These are phyloP conservation scores for Dentipellis fragilis DNA, from an alignment of 768 basidiomycete species.

Conservation along the genomic window DNA sequence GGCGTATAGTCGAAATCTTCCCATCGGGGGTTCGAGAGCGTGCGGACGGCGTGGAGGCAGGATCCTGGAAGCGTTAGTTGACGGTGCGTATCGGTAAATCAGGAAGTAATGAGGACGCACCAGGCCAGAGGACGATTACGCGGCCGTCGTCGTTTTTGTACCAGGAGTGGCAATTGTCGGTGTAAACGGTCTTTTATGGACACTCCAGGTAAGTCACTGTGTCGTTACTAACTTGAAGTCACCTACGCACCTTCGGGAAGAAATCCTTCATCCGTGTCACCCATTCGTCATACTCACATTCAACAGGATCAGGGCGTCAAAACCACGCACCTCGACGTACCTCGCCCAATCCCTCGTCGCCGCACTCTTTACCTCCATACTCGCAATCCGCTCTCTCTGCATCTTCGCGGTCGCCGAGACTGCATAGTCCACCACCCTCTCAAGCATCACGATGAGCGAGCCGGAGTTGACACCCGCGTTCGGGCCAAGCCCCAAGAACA, in stretches of 20 bases:
- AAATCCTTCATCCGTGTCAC: no score
- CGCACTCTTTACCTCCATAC: conserved; percentile 17
- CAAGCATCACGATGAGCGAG: conserved; percentile 17
- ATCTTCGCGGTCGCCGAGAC: conserved; percentile 19
- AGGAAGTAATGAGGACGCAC: not conserved
- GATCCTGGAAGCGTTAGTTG: conserved; percentile 2
- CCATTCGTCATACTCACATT: no score
- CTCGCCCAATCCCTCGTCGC: conserved; percentile 21
- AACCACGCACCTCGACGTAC: conserved; percentile 12
- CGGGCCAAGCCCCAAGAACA: conserved; percentile 16
- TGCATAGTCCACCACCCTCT: conserved; percentile 19
- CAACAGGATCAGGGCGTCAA: not conserved
- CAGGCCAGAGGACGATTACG: conserved; percentile 20
- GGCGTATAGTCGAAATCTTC: conserved; percentile 18
- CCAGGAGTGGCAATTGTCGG: conserved; percentile 18
- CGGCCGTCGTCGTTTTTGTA: conserved; percentile 20
- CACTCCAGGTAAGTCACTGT: not conserved
- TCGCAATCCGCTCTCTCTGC: conserved; percentile 19
- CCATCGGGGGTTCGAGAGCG: conserved; percentile 17
- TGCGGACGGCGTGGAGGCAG: conserved; percentile 6
- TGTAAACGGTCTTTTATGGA: conserved; percentile 13
- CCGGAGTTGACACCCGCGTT: conserved; percentile 18
- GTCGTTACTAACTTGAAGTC: not conserved
- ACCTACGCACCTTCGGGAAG: not conserved
- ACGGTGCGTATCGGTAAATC: not conserved